Evolutionary conservation across 2,329 filamentous ascomycete species (phyloP).

Genomic region (Hortaea werneckii): DNA sequence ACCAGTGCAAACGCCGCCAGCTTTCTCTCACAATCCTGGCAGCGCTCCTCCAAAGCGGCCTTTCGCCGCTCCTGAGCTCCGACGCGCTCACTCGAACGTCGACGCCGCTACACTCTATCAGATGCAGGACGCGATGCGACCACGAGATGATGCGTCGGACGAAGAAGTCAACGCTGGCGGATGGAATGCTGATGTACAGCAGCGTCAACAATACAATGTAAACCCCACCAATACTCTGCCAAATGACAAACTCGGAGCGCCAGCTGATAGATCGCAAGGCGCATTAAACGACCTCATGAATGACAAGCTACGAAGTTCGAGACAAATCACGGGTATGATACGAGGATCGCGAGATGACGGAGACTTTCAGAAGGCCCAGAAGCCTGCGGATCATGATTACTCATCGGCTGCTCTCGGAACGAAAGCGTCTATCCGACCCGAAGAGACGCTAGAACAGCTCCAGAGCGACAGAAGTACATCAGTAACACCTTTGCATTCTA

Average conservation of each 20-base stretch:
- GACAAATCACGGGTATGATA: conserved; percentile 35
- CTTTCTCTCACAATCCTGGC: conserved; percentile 65
- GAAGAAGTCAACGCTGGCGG: conserved; percentile 6
- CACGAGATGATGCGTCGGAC: conserved; percentile 18
- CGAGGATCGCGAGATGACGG: conserved; percentile 35
- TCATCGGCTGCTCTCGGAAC: background rate
- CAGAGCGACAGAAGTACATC: conserved; percentile 3
- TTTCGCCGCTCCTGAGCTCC: conserved; percentile 65
- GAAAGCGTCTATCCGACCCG: background rate
- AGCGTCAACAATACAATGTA: conserved; percentile 7
- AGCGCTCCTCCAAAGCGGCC: conserved; percentile 60
- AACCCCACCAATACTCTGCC: background rate
- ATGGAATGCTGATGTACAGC: conserved; percentile 9
- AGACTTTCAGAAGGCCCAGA: conserved; percentile 5
- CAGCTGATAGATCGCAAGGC: conserved; percentile 24
- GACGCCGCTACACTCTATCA: conserved; percentile 74
- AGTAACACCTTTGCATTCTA: conserved; percentile 13
- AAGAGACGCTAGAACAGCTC: background rate
- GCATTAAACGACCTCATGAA: conserved; percentile 6
- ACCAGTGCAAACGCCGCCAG: conserved; percentile 67
- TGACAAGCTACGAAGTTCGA: conserved; percentile 6
- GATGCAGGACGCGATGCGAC: conserved; percentile 55
- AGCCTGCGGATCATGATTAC: too few relatives aligned
- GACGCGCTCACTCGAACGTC: conserved; percentile 72
- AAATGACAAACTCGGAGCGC: background rate